A percentile compares a stretch with the other conserved stretches of the same genome.
Conservation (phyloP, 2,329 filamentous ascomycete species). For the Fusarium annulatum region DNA sequence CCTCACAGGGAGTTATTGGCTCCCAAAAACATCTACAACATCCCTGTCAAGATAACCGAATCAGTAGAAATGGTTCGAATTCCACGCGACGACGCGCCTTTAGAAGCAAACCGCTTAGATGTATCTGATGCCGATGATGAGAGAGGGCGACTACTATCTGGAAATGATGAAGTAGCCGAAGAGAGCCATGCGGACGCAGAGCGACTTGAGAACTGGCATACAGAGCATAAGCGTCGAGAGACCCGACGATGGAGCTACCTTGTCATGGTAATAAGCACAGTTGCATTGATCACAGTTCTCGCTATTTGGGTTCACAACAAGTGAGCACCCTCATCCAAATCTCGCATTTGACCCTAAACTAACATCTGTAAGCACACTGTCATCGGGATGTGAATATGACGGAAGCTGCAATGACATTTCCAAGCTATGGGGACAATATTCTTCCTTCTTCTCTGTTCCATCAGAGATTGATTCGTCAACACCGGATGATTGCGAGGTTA, state of each 20-base stretch:
- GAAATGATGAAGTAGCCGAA: slow-evolving; percentile 14
- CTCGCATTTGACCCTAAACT: neutral
- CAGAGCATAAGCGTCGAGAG: slow-evolving; percentile 32
- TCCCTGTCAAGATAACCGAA: slow-evolving; percentile 24
- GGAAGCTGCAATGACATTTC: slow-evolving; percentile 66
- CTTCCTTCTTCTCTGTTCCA: slow-evolving; percentile 81
- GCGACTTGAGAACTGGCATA: slow-evolving; percentile 35
- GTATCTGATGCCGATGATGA: slow-evolving; percentile 27
- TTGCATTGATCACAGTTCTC: slow-evolving; percentile 31
- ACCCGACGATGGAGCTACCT: slow-evolving; percentile 38
- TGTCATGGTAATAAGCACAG: slow-evolving; percentile 33
- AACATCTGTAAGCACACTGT: slow-evolving; percentile 12
- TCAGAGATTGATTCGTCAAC: slow-evolving; percentile 70
- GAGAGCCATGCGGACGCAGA: slow-evolving; percentile 27
- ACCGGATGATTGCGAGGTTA: slow-evolving; percentile 77
- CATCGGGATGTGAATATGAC: slow-evolving; percentile 41
- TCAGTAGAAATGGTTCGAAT: slow-evolving; percentile 31
- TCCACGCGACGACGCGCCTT: slow-evolving; percentile 26
- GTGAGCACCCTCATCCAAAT: slow-evolving; percentile 4
- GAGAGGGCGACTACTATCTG: slow-evolving; percentile 23
- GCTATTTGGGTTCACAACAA: slow-evolving; percentile 36
- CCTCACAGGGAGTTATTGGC: slow-evolving; percentile 1
- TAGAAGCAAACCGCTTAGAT: slow-evolving; percentile 15
- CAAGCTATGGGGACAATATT: slow-evolving; percentile 87
- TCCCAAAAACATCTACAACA: slow-evolving; percentile 12